Evolutionary conservation across 495 filamentous ascomycete genomes (phyloP), one percentile per base, ranked within the genome.

Genomic region (Lasiosphaeriaceae sp.): DNA sequence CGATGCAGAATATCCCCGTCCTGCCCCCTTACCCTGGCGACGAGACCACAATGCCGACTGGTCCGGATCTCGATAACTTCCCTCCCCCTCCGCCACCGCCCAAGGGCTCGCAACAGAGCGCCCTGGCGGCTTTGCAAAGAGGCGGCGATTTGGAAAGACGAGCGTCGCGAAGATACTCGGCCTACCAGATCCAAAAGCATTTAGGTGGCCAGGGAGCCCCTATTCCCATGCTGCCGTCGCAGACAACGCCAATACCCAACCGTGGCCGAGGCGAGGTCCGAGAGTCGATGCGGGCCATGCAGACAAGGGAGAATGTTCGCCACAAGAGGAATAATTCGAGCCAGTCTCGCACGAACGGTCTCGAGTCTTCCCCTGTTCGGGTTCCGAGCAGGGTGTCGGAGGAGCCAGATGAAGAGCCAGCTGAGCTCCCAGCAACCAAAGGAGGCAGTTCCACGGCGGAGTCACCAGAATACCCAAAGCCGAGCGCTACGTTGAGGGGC

Each of bases 151-250:
- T 97, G n/a, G 93, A 97, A 65, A 82, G 94, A 61, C 83, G 94
- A 62, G 95, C 94, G 11, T 97, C 95, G 3, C 80, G 92, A 63
- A 77, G 94, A 62, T 97, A 97, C 66, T 97, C 92, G 29, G 86
- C 88, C 41, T 98, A 97, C 72, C 95, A 97, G 63, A 92, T 97
- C 47, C 89, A 90, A 21, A 97, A 96, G 63, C 90, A 96, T 57
- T 79, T 97, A 3, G 94, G 93, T 2, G 81, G 85, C 22, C 86
- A 87, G 31, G 79, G 89, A 14, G 89, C 86, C 67, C 91, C 89
- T 17, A 84, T 97, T 6, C 90, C 91, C 4, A 88, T 96, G 74
- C 77, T 96, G 8, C 90, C 93, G 34, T 74, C 87, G 11, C 92
- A 96, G 61, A 93, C 88, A 47, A 88, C 89, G 24, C 90, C 93